Evolutionary conservation across 768 basidiomycete genomes (phyloP), one percentile per base, ranked within the genome.

Genomic region (Lactarius deliciosus): DNA sequence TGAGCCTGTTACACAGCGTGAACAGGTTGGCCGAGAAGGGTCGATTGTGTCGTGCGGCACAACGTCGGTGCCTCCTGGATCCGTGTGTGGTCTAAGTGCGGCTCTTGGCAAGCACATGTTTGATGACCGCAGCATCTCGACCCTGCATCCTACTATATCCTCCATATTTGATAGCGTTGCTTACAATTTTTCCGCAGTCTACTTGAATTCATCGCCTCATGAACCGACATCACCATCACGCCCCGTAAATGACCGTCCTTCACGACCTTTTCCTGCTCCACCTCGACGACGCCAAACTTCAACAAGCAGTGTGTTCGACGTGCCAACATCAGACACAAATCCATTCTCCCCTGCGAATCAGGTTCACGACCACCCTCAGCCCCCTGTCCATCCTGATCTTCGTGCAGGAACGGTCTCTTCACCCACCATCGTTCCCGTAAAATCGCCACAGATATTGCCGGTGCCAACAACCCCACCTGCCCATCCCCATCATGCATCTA

Each of bases 311-410:
- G 38, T 61, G 25, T 69, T 68, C 54, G 69, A 70, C 57, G 54
- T 64, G 5, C 69, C 71, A 50, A 72, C 67, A 2, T 68, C 71
- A 10, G 71, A 70, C 63, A 66, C 62, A 13, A 70, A 70, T 57
- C 71, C 69, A 25, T 72, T 70, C 41, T 20, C 32, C 18, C 69
- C 22, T n/a, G 34, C 62, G n/a, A 57, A 57, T 18, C 58, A 50
- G 22, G 36, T 30, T 38, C 53, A 70, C 13, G 64, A 69, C 25
- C 54, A 41, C 43, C 61, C 60, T 2, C 69, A 69, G 15, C 69
- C 69, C 25, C 69, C 69, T 36, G 54, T 69, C 18, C 68, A 69
- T 45, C 69, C 69, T 3, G 62, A 65, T 62, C 36, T 69, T 25
- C 64, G 68, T 32, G 38, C 64, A 5, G 63, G 61, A 9, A 47